A percentile compares a stretch with the other conserved stretches of the same genome.
Conservation (phyloP, 2,329 filamentous ascomycete genomes). For the Periconia sp. region DNA sequence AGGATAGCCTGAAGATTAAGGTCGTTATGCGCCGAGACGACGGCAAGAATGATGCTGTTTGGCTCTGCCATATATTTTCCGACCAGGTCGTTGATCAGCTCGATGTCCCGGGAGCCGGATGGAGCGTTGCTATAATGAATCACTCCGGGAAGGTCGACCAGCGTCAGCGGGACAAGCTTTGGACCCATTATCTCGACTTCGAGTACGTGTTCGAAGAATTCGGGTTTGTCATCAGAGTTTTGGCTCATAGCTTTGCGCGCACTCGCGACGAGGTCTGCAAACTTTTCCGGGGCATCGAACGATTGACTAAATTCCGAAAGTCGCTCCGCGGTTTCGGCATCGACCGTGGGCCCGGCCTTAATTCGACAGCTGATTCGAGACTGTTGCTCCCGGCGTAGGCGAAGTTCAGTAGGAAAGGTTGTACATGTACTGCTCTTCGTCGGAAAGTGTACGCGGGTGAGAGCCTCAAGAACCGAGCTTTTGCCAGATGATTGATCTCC, state of each 20-base stretch:
- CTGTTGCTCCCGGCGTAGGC: slow-evolving; percentile 47
- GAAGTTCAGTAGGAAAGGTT: slow-evolving; percentile 61
- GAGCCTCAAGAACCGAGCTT: slow-evolving; percentile 63
- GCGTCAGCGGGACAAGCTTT: slow-evolving; percentile 13
- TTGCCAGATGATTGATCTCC: slow-evolving; percentile 58
- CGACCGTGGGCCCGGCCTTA: slow-evolving; percentile 4
- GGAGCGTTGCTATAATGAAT: slow-evolving; percentile 26
- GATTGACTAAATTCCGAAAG: slow-evolving; percentile 5
- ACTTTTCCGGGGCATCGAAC: slow-evolving; percentile 4
- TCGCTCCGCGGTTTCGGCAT: slow-evolving; percentile 17
- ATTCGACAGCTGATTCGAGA: slow-evolving; percentile 30
- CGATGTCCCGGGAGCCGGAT: slow-evolving; percentile 30
- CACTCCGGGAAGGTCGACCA: slow-evolving; percentile 38
- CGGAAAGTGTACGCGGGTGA: slow-evolving; percentile 61
- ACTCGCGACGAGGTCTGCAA: slow-evolving; percentile 4
- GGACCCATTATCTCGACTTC: slow-evolving; percentile 16
- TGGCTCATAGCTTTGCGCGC: slow-evolving; percentile 3
- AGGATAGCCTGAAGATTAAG: slow-evolving; percentile 19
- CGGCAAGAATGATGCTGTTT: slow-evolving; percentile 60
- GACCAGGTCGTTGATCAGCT: slow-evolving; percentile 37
- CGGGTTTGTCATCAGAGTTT: slow-evolving; percentile 4
- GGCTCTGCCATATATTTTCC: slow-evolving; percentile 57
- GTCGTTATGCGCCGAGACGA: slow-evolving; percentile 44
- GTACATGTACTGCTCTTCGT: slow-evolving; percentile 58
- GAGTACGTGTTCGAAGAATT: slow-evolving; percentile 18